Evolutionary conservation across 2,329 filamentous ascomycete species (phyloP), one percentile per base, ranked within the genome.

Genomic region (Alternaria conjuncta): DNA sequence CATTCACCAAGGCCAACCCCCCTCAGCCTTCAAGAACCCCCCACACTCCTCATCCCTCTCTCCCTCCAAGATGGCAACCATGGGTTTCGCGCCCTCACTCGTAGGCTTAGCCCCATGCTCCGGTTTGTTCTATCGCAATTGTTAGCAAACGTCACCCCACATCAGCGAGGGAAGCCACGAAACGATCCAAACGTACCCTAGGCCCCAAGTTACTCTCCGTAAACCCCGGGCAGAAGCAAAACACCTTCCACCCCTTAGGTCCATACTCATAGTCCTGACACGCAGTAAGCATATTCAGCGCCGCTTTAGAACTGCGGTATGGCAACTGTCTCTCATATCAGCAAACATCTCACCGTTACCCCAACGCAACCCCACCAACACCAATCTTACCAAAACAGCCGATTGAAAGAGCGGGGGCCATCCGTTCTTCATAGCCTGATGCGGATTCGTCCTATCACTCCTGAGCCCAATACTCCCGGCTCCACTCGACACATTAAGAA

Each of bases 211-310:
- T 74, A 44, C 68, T 72, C 13, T 66, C 68, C 8, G 75, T 79
- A 43, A 78, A 81, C 1, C 78, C 79, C 0, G 79, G 79, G 56
- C 73, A 74, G 57, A 70, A 81, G 1, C 69, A 66, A 60, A 80
- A 79, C 3, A 80, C 72, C 57, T 78, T 80, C 63, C 77, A 71
- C 1, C 76, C 76, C 12, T 59, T 23, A 0, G 56, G 65, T 28
- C 69, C 72, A 54, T 71, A 76, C 60, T 78, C 71, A 4, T 71
- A 70, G 2, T 43, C 59, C 50, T 78, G 74, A 26, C 68, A 73
- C 11, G 74, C 76, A 2, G 72, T 75, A n/a, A 81, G 55, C 78
- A 82, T 81, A 30, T 78, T 79, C 59, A 79, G 56, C 5, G 79
- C 80, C 2, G 79, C 71, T 60, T 81, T 82, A 49, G 69, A 75